Evolutionary conservation across 2,329 filamentous ascomycete species (phyloP).

Genomic region (Thelonectria rubi): DNA sequence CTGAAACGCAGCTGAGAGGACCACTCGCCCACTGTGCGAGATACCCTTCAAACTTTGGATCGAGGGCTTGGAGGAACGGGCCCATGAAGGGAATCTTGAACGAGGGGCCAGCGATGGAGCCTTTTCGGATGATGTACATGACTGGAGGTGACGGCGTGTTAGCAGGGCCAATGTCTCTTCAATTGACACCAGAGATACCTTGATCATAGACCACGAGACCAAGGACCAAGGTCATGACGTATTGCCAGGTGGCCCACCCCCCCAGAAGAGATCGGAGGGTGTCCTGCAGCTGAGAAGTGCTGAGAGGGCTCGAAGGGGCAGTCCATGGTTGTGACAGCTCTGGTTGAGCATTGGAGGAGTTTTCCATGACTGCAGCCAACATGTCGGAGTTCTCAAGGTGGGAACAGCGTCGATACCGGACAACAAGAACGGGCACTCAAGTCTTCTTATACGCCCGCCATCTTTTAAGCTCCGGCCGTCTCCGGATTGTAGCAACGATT

Average conservation of each 20-base stretch:
- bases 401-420: not conserved
- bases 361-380: not conserved
- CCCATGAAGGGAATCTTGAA: constrained; percentile 77
- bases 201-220: not conserved
- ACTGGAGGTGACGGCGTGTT: constrained; percentile 54
- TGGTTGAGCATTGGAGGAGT: not conserved
- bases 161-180: not conserved
- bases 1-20: constrained; percentile 81
- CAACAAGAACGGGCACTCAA: not conserved
- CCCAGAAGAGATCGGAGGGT: not conserved
- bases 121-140: constrained; percentile 69
- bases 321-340: not conserved
- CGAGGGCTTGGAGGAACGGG: constrained; percentile 78
- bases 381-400: not conserved
- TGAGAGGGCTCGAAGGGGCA: not conserved
- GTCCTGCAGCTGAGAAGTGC: not conserved
- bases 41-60: constrained; percentile 78
- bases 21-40: constrained; percentile 81
- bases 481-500: not conserved
- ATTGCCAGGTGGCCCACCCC: not conserved
- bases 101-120: constrained; percentile 67
- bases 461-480: not conserved
- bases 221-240: not conserved
- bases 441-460: not conserved
- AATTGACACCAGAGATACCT: not conserved